These are phyloP conservation scores for Decorospora gaudefroyi DNA, from an alignment of 2,329 filamentous ascomycete genomes.

Conservation along the genomic window DNA sequence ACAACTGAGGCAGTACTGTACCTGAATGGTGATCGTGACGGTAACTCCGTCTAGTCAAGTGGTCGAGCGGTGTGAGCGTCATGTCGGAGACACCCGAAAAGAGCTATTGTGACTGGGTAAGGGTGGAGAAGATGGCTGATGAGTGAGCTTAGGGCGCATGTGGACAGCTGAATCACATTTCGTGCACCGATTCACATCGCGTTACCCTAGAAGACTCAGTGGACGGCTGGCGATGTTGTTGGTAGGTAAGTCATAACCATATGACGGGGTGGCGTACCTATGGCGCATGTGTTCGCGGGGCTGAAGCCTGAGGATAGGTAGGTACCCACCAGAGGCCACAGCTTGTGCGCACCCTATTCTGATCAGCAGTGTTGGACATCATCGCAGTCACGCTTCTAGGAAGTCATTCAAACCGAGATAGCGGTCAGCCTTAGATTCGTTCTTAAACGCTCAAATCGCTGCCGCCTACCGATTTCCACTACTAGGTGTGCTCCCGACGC, in stretches of 20 bases:
- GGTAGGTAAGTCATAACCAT: too few relatives aligned
- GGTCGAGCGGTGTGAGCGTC: not conserved
- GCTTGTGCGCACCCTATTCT: too few relatives aligned
- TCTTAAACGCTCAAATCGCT: not conserved
- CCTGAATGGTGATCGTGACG: too few relatives aligned
- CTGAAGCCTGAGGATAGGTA: too few relatives aligned
- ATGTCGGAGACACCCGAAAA: constrained; percentile 1
- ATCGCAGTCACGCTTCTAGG: too few relatives aligned
- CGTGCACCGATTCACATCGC: not conserved
- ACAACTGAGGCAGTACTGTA: not conserved
- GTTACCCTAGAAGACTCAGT: not conserved
- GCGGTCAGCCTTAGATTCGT: not conserved
- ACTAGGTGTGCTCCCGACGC: too few relatives aligned
- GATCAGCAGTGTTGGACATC: too few relatives aligned
- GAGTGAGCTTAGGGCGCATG: not conserved
- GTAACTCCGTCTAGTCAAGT: too few relatives aligned
- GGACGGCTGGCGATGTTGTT: not conserved
- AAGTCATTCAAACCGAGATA: not conserved
- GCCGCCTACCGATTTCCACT: not conserved
- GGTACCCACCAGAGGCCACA: too few relatives aligned
- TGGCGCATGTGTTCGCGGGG: too few relatives aligned
- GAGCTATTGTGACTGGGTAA: not conserved
- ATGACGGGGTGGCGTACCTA: too few relatives aligned
- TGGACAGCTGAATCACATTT: not conserved
- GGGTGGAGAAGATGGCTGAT: constrained; percentile 5